Percentiles rank a stretch among this genome's conserved stretches.
Evolutionary conservation across 768 basidiomycete species (phyloP).

Genomic region (Suillus paluster): DNA sequence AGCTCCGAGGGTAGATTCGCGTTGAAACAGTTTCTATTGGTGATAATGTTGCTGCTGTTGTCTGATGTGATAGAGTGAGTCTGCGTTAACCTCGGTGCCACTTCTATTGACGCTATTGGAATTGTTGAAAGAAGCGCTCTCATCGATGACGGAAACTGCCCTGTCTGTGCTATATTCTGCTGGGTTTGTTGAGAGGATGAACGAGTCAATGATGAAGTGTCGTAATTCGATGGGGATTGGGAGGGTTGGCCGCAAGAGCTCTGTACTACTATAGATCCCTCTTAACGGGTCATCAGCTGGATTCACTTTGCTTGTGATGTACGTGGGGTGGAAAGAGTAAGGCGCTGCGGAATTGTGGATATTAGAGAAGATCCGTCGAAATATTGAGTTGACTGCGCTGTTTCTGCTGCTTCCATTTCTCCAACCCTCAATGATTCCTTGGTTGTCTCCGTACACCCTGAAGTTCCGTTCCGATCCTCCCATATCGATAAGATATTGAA

Average conservation of each 20-base stretch:
- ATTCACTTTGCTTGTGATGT: slow-evolving; percentile 6
- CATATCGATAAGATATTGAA: no score
- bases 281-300: slow-evolving; percentile 12
- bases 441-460: no score
- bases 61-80: slow-evolving; percentile 19
- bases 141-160: slow-evolving; percentile 11
- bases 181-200: background rate
- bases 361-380: slow-evolving; percentile 8
- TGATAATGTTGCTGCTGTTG: background rate
- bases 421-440: no score
- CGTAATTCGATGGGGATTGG: slow-evolving; percentile 10
- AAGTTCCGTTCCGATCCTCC: no score
- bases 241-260: slow-evolving; percentile 13
- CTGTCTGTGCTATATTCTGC: background rate
- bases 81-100: no score
- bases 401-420: no score
- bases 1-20: background rate
- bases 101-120: background rate
- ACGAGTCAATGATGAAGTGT: background rate
- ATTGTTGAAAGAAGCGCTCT: slow-evolving; percentile 15
- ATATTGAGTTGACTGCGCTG: no score
- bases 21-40: background rate
- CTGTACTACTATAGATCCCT: background rate
- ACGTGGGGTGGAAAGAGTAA: background rate
- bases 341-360: slow-evolving; percentile 8